Base-by-base conservation (phyloP, 1,139 yeast genomes). In the Hemisphaericaspora xylanilytica region DNA sequence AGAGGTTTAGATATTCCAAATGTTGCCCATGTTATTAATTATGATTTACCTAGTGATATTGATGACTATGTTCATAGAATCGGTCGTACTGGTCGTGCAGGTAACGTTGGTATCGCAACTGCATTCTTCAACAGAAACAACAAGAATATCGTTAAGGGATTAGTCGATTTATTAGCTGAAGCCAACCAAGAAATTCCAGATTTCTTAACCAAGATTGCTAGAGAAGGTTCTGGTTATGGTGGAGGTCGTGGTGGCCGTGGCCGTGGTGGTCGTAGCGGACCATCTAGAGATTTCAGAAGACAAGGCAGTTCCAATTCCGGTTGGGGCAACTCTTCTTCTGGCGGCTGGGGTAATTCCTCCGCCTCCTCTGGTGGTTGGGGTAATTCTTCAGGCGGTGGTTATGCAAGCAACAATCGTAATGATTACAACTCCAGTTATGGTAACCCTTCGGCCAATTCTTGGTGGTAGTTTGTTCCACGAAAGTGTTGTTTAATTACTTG, bases 1-100 rank as follows among this genome's bases (percentile, higher is more conserved):
- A 74, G 97, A 59, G 98, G 98, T 38, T 90, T 90, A 41, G 97
- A 90, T 61, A 97, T 90, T 20, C 98, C 90, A 64, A 97, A 90
- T 58, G 95, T 90, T n/a, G 87, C 96, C 0, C 68, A 90, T 41
- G 98, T 92, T 20, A 85, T 92, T 39, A 92, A 90, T 65, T 92
- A 88, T 63, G 97, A 90, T 59, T 64, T 92, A 48, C 97, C 97
- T 1, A 63, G 70, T 36, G 92, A 85, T 59, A 78, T 80, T 56
- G 97, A 89, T 59, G 90, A 87, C 65, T 90, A 90, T 59, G 79
- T 90, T 45, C 98, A 90, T 63, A 76, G 97, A 57, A 90, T 92
- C 47, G 98, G 97, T 44, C 78, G 97, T 56, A 85, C 95, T 10
- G 97, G 97, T 4, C 77, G 98, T 54, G 90, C 90, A 66, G 97